Base-by-base conservation (phyloP, 495 filamentous ascomycete genomes). In the Penicillium odoratum region DNA sequence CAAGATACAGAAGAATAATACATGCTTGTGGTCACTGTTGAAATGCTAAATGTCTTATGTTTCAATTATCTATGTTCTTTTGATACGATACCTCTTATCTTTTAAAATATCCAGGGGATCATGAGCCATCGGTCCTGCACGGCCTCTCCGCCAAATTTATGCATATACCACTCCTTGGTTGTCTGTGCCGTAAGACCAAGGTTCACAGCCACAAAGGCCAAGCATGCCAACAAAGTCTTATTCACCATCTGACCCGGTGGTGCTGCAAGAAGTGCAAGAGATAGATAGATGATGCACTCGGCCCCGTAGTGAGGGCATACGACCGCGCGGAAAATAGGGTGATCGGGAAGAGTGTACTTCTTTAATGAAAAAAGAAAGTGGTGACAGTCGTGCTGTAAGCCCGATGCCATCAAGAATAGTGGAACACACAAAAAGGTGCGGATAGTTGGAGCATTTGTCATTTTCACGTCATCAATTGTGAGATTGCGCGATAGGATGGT, bases 241-340 rank as follows among this genome's bases (percentile, higher is more conserved):
- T 98, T 98, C 29, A 90, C 64, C 55, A 81, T 57, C 49, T 76
- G 64, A 8, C 81, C 83, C 5, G 63, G 56, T 0, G 92, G 93
- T 5, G 92, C 91, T 40, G 87, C 87, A 13, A 89, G 64, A 25
- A 96, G 64, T 2, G 91, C 82, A 58, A 98, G 70, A n/a, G 86
- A 83, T 29, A 92, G 60, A 65, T 98, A 97, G 56, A 97, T 84
- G 3, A 89, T 48, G 64, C 91, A 92, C 69, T 98, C 95, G 47
- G 88, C 88, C 0, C 87, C 87, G 70, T 97, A 98, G 74, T 98
- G 94, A n/a, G 95, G 92, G 58, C 87, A 95, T 9, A 96, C 74
- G 16, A 93, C 61, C 31, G 66, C 73, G 38, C 74, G 75, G 66
- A 98, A 98, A 40, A 88, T 64, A 4, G 87, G 86, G 62, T 88